These are phyloP conservation scores for Aspergillus ustus DNA, from an alignment of 2,329 filamentous ascomycete genomes.

Conservation along the genomic window DNA sequence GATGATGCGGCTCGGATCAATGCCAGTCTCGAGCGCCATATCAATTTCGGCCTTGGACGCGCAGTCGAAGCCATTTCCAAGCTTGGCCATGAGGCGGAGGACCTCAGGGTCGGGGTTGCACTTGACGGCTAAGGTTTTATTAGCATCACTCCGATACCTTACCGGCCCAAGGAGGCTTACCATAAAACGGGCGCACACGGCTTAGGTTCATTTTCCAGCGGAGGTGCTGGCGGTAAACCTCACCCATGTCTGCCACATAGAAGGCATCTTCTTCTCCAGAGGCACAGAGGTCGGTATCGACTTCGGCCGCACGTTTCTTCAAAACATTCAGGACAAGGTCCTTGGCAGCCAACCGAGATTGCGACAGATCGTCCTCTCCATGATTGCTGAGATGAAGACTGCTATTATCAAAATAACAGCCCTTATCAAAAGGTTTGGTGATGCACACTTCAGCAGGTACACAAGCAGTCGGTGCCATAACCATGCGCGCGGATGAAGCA, in stretches of 20 bases:
- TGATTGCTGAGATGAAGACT: constrained; percentile 45
- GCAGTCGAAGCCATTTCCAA: constrained; percentile 97
- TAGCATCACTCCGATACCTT: neutral
- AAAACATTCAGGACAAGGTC: constrained; percentile 85
- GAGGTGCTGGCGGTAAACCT: constrained; percentile 97
- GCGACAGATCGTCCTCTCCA: constrained; percentile 49
- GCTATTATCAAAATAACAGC: constrained; percentile 32
- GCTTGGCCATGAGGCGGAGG: constrained; percentile 80
- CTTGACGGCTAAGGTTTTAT: constrained; percentile 74
- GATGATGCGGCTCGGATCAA: constrained; percentile 90
- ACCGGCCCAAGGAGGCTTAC: constrained; percentile 56
- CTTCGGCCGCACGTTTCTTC: constrained; percentile 78
- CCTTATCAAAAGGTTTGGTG: constrained; percentile 38
- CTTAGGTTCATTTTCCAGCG: constrained; percentile 95
- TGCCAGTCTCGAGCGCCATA: constrained; percentile 79
- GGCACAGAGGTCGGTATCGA: constrained; percentile 86
- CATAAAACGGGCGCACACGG: constrained; percentile 95
- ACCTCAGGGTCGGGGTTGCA: constrained; percentile 95
- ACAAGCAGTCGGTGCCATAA: constrained; percentile 74
- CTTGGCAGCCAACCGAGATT: constrained; percentile 63
- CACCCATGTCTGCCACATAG: constrained; percentile 96
- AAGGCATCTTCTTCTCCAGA: constrained; percentile 96
- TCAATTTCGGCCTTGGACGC: constrained; percentile 98
- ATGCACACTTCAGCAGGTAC: constrained; percentile 54
- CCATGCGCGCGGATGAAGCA: constrained; percentile 52